Percentiles rank a stretch among this genome's conserved stretches.
Evolutionary conservation across 768 basidiomycete species (phyloP).

Genomic region (Calocybe cyanea): DNA sequence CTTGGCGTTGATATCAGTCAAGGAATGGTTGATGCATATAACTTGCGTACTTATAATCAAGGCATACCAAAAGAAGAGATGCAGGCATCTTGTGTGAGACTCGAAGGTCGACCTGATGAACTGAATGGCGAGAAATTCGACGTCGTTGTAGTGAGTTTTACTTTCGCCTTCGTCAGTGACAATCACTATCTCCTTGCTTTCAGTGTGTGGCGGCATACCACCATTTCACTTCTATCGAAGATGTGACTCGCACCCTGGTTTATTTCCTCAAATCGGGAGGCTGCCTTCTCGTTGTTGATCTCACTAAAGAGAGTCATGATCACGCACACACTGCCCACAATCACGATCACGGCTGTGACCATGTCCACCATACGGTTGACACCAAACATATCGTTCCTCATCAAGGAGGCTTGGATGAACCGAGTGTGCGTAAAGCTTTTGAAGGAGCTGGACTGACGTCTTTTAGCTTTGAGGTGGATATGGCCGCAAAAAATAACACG

Average conservation of each 20-base stretch:
- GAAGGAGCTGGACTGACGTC: slow-evolving; percentile 48
- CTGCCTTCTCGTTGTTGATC: slow-evolving; percentile 54
- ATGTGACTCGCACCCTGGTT: slow-evolving; percentile 49
- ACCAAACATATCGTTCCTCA: slow-evolving; percentile 51
- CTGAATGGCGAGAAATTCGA: slow-evolving; percentile 59
- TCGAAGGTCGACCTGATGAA: slow-evolving; percentile 44
- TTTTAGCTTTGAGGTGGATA: slow-evolving; percentile 34
- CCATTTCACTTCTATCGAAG: slow-evolving; percentile 51
- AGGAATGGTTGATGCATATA: slow-evolving; percentile 64
- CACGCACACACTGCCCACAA: slow-evolving; percentile 1
- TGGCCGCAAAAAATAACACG: slow-evolving; percentile 27
- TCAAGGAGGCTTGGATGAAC: slow-evolving; percentile 47
- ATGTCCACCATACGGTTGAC: slow-evolving; percentile 25
- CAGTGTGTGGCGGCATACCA: slow-evolving; percentile 70
- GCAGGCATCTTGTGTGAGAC: slow-evolving; percentile 52
- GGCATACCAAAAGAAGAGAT: slow-evolving; percentile 65
- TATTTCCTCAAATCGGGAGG: slow-evolving; percentile 62
- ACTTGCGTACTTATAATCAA: slow-evolving; percentile 51
- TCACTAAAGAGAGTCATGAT: slow-evolving; percentile 16
- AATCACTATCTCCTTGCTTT: background rate
- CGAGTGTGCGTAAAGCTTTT: slow-evolving; percentile 46
- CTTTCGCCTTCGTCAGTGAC: background rate
- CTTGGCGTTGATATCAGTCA: slow-evolving; percentile 78
- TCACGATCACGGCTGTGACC: slow-evolving; percentile 7
- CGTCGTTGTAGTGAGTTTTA: slow-evolving; percentile 57